Base-by-base conservation (phyloP, 208 protist species). In the Trypanosoma boissoni region DNA sequence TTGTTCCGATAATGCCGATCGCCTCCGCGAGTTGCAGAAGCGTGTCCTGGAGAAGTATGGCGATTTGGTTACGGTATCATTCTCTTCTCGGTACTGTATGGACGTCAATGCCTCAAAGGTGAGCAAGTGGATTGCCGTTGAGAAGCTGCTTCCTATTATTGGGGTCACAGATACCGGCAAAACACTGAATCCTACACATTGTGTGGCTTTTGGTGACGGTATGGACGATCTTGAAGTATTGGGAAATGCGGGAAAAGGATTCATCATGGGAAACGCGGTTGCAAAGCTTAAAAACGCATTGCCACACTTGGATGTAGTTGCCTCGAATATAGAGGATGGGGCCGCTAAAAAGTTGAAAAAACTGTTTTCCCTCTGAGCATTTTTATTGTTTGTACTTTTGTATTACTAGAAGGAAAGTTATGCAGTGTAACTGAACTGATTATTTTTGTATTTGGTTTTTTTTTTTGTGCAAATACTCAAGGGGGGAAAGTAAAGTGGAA, bases 141-240 rank as follows among this genome's bases (percentile, higher is more conserved):
- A 51, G 24, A 10, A 10, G 14, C 26, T 51, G n/a, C 8, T 51
- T 3, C 28, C 8, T 12, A 29, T 31, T 51, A 51, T 23, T 51
- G 28, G n/a, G 21, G 28, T 31, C 26, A 51, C 28, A n/a, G 28
- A n/a, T 29, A 51, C 26, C 26, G 26, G 10, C 31, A 21, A 12
- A 16, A 54, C 26, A 32, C n/a, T n/a, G 21, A 24, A 54, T 24
- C 5, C 0, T 9, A 32, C 16, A 24, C 34, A 39, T 16, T 39
- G 34, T 39, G 52, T 81, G 8, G 64, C 68, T 10, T 87, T 87
- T 56, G 80, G 80, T 0, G 80, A 87, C 41, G 78, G 76, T 62
- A 87, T 87, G 80, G 83, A 87, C 50, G 80, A 87, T 44, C 56
- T 62, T 43, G 68, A 68, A 27, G 83, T 87, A 76, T 64, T 87